Percentiles rank a stretch among this genome's conserved stretches.
These are phyloP conservation scores for Thelephora terrestris DNA, from an alignment of 1,284 basidiomycete genomes.

Conservation along the genomic window DNA sequence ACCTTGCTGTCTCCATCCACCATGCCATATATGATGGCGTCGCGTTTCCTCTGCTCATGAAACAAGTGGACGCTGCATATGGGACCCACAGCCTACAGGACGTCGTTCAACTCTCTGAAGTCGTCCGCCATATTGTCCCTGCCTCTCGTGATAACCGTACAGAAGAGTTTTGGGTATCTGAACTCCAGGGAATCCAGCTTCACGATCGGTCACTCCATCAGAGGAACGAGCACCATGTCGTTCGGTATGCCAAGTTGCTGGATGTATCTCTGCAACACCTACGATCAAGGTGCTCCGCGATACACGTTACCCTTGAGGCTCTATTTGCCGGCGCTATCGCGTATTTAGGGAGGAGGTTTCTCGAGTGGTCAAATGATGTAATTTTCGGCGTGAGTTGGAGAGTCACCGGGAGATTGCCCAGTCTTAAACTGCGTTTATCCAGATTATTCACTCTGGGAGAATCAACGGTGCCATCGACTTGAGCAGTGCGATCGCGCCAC, in stretches of 20 bases:
- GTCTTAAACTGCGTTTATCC: neutral
- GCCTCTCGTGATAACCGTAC: constrained; percentile 21
- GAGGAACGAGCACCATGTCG: too few relatives aligned
- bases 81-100: constrained; percentile 11
- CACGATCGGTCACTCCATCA: too few relatives aligned
- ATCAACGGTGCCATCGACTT: constrained; percentile 30
- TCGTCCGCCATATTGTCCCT: constrained; percentile 25
- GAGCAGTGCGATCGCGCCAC: constrained; percentile 29
- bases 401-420: neutral
- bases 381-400: constrained; percentile 32
- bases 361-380: constrained; percentile 26
- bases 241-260: constrained; percentile 12
- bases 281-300: constrained; percentile 23
- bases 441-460: constrained; percentile 40
- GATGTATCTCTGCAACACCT: constrained; percentile 20
- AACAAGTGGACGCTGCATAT: constrained; percentile 29
- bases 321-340: constrained; percentile 33
- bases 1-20: constrained; percentile 34
- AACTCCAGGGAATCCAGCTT: constrained; percentile 26
- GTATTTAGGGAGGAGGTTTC: constrained; percentile 17
- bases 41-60: constrained; percentile 31
- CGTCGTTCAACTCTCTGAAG: constrained; percentile 16
- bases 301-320: constrained; percentile 35
- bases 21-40: constrained; percentile 39
- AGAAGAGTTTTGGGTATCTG: constrained; percentile 27